Conservation (phyloP, 2,329 filamentous ascomycete species). For the Mollisia scopiformis region DNA sequence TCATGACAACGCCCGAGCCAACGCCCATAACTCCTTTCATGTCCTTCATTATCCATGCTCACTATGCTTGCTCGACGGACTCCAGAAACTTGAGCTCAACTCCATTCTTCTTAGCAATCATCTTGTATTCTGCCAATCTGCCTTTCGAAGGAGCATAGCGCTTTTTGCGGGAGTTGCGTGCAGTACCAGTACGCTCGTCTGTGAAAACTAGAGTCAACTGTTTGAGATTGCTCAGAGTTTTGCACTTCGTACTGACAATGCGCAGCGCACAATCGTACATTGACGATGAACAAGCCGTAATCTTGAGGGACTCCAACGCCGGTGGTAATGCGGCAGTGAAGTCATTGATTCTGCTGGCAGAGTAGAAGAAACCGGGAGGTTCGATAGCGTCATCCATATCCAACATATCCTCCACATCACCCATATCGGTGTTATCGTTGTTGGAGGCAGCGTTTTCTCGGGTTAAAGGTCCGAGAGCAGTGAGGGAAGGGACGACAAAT, state of each 20-base stretch:
- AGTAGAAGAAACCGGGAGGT: neutral
- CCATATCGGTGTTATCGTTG: no score
- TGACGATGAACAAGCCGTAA: neutral
- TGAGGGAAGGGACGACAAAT: neutral
- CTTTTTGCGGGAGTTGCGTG: no score
- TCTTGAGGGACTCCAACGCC: neutral
- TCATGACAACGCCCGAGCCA: no score
- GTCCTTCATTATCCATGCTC: neutral
- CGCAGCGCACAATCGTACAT: neutral
- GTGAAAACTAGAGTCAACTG: neutral
- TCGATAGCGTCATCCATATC: neutral
- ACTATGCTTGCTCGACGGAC: neutral
- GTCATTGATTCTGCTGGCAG: neutral
- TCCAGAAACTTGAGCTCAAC: neutral
- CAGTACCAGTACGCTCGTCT: no score
- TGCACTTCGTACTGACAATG: neutral
- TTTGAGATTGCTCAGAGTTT: neutral
- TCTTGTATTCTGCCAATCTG: neutral
- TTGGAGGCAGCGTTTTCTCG: no score
- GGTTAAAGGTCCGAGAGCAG: neutral
- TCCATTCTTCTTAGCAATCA: neutral
- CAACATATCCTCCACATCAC: no score
- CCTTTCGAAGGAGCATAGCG: neutral
- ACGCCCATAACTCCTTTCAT: neutral
- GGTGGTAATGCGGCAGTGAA: neutral